These are phyloP conservation scores for Ogataea neopini DNA, from an alignment of 805 yeast species.

Conservation along the genomic window DNA sequence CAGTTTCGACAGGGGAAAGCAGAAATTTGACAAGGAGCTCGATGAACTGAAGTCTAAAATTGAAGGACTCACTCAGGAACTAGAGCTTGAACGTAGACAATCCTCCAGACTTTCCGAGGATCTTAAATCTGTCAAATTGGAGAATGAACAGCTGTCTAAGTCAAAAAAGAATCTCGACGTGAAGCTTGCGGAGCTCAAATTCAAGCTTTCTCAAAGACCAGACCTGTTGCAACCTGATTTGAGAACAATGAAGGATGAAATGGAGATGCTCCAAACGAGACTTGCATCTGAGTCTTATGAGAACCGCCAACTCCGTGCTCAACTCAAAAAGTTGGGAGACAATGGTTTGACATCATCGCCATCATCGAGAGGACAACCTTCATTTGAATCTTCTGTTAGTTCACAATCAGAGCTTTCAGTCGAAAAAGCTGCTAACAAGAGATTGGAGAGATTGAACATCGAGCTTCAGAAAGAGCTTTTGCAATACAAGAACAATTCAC, in stretches of 20 bases:
- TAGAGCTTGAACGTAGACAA: constrained; percentile 30
- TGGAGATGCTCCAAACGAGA: constrained; percentile 60
- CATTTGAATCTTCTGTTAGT: constrained; percentile 1
- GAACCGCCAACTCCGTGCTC: constrained; percentile 48
- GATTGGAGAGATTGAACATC: constrained; percentile 34
- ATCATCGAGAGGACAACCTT: constrained; percentile 3
- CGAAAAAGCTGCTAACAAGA: constrained; percentile 34
- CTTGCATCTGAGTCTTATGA: constrained; percentile 66
- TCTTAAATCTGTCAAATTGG: constrained; percentile 31
- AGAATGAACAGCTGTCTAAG: constrained; percentile 36
- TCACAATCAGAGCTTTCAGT: constrained; percentile 21
- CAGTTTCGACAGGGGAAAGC: constrained; percentile 46
- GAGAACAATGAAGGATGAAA: constrained; percentile 48
- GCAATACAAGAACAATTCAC: constrained; percentile 30
- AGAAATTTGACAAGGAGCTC: constrained; percentile 42
- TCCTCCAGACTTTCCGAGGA: constrained; percentile 27
- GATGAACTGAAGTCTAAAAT: constrained; percentile 36
- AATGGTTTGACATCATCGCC: not conserved
- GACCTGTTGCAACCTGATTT: constrained; percentile 16
- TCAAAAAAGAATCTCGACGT: constrained; percentile 34
- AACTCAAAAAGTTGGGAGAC: constrained; percentile 38
- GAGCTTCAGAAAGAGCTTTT: constrained; percentile 38
- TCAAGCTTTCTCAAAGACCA: constrained; percentile 32
- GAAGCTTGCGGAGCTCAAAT: constrained; percentile 34
- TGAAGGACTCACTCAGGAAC: constrained; percentile 31